Evolutionary conservation across 2,329 filamentous ascomycete genomes (phyloP).

Genomic region (Neofusicoccum parvum): DNA sequence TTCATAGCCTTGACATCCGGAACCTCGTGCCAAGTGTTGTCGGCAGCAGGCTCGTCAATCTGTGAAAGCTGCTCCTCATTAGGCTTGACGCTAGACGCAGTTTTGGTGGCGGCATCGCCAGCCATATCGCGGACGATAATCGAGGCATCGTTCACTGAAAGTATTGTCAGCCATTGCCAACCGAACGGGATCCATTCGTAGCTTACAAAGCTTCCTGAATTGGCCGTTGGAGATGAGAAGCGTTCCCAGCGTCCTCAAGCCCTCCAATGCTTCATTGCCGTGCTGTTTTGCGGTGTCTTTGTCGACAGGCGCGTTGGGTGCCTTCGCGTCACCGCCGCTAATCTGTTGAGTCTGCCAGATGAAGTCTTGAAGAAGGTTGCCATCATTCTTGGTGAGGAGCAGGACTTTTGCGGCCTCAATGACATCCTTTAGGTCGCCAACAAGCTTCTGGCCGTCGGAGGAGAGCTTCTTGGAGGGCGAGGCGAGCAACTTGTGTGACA

Average conservation of each 20-base stretch:
- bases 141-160: slow-evolving; percentile 71
- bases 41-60: slow-evolving; percentile 81
- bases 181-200: not conserved
- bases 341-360: slow-evolving; percentile 89
- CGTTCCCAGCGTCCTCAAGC: slow-evolving; percentile 83
- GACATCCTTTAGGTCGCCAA: slow-evolving; percentile 76
- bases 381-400: slow-evolving; percentile 90
- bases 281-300: slow-evolving; percentile 81
- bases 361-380: slow-evolving; percentile 93
- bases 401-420: slow-evolving; percentile 83
- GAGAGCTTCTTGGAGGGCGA: slow-evolving; percentile 78
- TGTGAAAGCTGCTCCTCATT: slow-evolving; percentile 73
- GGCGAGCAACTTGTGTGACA: slow-evolving; percentile 69
- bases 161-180: slow-evolving; percentile 24
- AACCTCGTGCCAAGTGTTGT: slow-evolving; percentile 91
- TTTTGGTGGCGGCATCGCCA: slow-evolving; percentile 82
- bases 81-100: slow-evolving; percentile 74
- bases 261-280: slow-evolving; percentile 79
- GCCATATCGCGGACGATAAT: slow-evolving; percentile 87
- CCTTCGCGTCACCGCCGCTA: slow-evolving; percentile 61
- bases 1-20: slow-evolving; percentile 74
- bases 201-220: slow-evolving; percentile 84
- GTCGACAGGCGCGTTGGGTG: slow-evolving; percentile 68
- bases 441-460: slow-evolving; percentile 75
- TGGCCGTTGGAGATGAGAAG: slow-evolving; percentile 94